Base-by-base conservation (phyloP, 2,329 filamentous ascomycete species). In the Colletotrichum gloeosporioides region DNA sequence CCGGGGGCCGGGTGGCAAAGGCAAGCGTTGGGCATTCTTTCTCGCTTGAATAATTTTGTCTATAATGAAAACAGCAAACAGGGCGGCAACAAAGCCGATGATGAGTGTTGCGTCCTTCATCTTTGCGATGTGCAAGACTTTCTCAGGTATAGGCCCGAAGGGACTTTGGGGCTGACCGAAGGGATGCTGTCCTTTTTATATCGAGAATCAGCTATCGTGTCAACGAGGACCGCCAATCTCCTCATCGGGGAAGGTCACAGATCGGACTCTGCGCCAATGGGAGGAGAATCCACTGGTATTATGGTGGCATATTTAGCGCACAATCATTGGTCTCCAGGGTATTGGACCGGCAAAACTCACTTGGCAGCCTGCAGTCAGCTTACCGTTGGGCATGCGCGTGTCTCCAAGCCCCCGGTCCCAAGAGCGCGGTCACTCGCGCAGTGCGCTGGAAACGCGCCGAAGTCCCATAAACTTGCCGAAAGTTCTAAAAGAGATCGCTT, bases 1-100 rank as follows among this genome's bases (percentile, higher is more conserved):
- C 15, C 71, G 81, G 78, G 79, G 84, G 66, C 78, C 82, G 59
- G 77, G 83, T 44, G 73, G 82, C 6, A 65, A 34, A 8, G 69
- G 69, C 13, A 65, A 39, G 15, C 18, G 29, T 16, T 3, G 5
- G 7, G 57, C 36, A 49, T 63, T 49, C 39, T 36, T 64, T 29
- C 18, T 55, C 9, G 66, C 66, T 25, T 59, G 66, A n/a, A 69
- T 25, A 8, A 69, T 16, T 1, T 59, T 57, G 44, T 69, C 66
- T n/a, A 59, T 16, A 3, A 59, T 16, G 7, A 27, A 69, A 32
- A 69, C 13, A 6, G 15, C 10, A 22, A 59, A 0, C 7, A 69
- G 66, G 18, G 29, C 32, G 49, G 31, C 66, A 9, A 22, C 49
- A 10, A 69, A 69, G 53, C 66, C 66, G 13, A 69, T 2, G 1